Evolutionary conservation across 2,329 filamentous ascomycete species (phyloP).

Genomic region (Pestalotiopsis fici): DNA sequence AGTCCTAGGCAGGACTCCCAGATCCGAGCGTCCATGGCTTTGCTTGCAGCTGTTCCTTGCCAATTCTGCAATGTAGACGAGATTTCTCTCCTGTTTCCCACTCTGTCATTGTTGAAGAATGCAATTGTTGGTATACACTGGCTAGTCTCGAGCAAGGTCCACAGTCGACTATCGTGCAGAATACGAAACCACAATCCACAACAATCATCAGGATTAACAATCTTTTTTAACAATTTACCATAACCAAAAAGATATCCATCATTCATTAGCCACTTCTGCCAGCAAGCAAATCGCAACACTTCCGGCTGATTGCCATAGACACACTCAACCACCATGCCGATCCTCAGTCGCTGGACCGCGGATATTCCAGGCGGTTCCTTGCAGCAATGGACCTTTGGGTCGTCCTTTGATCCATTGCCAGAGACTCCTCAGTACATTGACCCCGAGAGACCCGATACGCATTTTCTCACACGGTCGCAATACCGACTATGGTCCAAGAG

Average conservation of each 20-base stretch:
- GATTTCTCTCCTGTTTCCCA: neutral
- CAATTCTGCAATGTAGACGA: neutral
- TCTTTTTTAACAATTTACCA: no score
- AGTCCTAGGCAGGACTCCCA: neutral
- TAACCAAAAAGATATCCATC: no score
- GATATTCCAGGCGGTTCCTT: slow-evolving; percentile 50
- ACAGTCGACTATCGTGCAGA: neutral
- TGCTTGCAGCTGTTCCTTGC: neutral
- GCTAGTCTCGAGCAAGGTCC: neutral
- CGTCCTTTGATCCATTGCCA: slow-evolving; percentile 41
- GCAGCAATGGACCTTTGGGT: slow-evolving; percentile 57
- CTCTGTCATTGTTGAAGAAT: neutral
- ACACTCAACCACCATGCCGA: slow-evolving; percentile 1
- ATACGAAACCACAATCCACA: no score
- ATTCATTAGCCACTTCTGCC: no score
- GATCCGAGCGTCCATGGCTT: neutral
- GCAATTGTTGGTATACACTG: neutral
- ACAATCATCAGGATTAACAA: no score
- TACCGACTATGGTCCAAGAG: slow-evolving; percentile 74
- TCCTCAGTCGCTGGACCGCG: slow-evolving; percentile 37
- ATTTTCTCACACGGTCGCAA: slow-evolving; percentile 62
- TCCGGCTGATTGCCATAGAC: neutral
- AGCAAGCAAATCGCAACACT: no score
- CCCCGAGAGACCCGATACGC: slow-evolving; percentile 65
- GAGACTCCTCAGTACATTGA: slow-evolving; percentile 59